A percentile compares a stretch with the other conserved stretches of the same genome.
Evolutionary conservation across 2,329 filamentous ascomycete species (phyloP).

Genomic region (Talaromyces sp.): DNA sequence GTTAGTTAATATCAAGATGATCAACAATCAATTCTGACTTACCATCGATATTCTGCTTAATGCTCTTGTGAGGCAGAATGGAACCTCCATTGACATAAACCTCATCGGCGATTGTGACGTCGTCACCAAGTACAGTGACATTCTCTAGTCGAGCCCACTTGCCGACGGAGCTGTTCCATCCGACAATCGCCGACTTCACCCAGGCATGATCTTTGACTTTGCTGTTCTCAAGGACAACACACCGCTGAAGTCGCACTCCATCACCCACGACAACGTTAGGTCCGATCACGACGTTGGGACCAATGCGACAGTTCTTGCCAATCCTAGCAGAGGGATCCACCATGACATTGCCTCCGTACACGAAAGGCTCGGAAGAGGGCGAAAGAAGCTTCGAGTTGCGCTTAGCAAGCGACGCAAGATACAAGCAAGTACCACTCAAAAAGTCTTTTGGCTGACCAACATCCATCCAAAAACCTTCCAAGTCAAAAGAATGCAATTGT

Average conservation of each 20-base stretch:
- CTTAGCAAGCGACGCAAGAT: slow-evolving; percentile 88
- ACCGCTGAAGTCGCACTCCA: slow-evolving; percentile 88
- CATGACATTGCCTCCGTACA: slow-evolving; percentile 91
- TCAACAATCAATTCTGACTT: slow-evolving; percentile 18
- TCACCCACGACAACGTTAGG: slow-evolving; percentile 89
- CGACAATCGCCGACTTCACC: slow-evolving; percentile 97
- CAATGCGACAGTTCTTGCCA: slow-evolving; percentile 96
- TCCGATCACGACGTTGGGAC: slow-evolving; percentile 93
- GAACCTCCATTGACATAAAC: slow-evolving; percentile 97
- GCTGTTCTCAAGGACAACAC: slow-evolving; percentile 78
- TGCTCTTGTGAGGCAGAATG: slow-evolving; percentile 94
- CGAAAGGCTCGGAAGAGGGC: slow-evolving; percentile 67
- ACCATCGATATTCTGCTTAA: slow-evolving; percentile 95
- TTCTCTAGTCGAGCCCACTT: slow-evolving; percentile 97
- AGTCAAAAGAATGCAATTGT: slow-evolving; percentile 88
- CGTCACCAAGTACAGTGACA: slow-evolving; percentile 93
- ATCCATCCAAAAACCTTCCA: slow-evolving; percentile 99
- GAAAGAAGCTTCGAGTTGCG: slow-evolving; percentile 80
- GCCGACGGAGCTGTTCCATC: slow-evolving; percentile 95
- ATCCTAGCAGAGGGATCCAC: slow-evolving; percentile 93
- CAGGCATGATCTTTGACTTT: slow-evolving; percentile 98
- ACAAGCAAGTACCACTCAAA: slow-evolving; percentile 90
- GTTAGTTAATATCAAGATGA: neutral
- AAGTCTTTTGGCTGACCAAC: slow-evolving; percentile 99
- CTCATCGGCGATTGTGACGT: slow-evolving; percentile 95